A percentile compares a stretch with the other conserved stretches of the same genome.
Conservation (phyloP, 2,329 filamentous ascomycete genomes). For the Coniochaeta sp. region DNA sequence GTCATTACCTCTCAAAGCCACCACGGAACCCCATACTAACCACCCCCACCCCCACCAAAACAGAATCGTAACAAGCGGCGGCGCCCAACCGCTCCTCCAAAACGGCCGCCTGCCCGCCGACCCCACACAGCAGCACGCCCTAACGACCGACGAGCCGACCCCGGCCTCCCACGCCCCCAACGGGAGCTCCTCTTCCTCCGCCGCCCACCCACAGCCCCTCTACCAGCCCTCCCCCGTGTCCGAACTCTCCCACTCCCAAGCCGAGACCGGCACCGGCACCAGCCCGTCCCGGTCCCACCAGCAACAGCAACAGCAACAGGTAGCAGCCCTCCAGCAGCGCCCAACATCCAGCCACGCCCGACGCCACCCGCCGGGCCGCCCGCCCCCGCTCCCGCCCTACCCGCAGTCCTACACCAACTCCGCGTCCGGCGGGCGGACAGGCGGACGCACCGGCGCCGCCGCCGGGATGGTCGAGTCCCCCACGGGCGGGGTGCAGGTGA, state of each 20-base stretch:
- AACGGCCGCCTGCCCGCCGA: not conserved
- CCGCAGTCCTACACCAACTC: slow-evolving; percentile 36
- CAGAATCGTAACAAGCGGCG: slow-evolving; percentile 2
- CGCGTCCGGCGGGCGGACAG: slow-evolving; percentile 10
- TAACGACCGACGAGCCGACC: slow-evolving; percentile 44
- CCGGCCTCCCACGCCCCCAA: slow-evolving; percentile 26
- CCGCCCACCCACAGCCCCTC: not conserved
- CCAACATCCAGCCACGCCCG: slow-evolving; percentile 2
- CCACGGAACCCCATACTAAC: not conserved
- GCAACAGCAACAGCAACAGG: slow-evolving; percentile 7
- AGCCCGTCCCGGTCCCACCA: slow-evolving; percentile 7
- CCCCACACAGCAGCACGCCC: slow-evolving; percentile 34
- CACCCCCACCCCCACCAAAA: no score
- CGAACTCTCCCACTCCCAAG: not conserved
- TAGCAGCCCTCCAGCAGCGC: not conserved
- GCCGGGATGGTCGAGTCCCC: slow-evolving; percentile 65
- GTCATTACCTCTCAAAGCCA: not conserved
- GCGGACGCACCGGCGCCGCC: slow-evolving; percentile 33
- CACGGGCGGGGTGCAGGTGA: slow-evolving; percentile 82
- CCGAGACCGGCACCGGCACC: not conserved
- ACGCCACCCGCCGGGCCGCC: slow-evolving; percentile 17
- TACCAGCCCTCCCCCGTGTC: slow-evolving; percentile 4
- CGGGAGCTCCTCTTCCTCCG: no score
- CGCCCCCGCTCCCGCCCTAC: slow-evolving; percentile 36
- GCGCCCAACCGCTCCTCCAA: not conserved